Evolutionary conservation across 2,329 filamentous ascomycete genomes (phyloP), one percentile per base, ranked within the genome.

Genomic region (Nectriaceae sp.): DNA sequence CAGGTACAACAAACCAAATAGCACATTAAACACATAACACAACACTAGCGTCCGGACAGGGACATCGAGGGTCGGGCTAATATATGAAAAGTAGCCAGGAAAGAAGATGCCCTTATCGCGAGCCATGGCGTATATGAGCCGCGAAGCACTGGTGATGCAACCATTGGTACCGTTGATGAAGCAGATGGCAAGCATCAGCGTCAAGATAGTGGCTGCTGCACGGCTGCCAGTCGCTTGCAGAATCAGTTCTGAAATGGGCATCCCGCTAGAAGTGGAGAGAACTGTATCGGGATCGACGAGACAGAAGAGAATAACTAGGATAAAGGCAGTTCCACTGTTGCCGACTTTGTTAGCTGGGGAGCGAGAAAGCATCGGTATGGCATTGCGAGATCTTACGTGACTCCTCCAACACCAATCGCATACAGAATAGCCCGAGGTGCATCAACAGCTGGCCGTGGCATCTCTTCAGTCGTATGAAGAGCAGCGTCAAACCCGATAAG

Each of bases 221-320:
- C 69, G 66, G 21, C 61, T 74, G 1, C 65, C 61, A 0, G 73
- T 76, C 0, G 67, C 69, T 47, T 75, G 73, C 5, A 71, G 62
- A 45, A 76, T 70, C 4, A 78, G 61, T 37, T 77, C 73, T 31
- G 73, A 62, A 42, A 77, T 74, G 4, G 75, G 74, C 64, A 77
- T 71, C 2, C 71, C 70, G 0, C 74, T 76, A 3, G 63, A 52
- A 2, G 72, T 67, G 0, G 50, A 51, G 2, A 74, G 50, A 8
- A 75, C 62, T 0, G 64, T 64, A 2, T 63, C 58, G 5, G 66
- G 65, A 47, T 75, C 71, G 5, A 61, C 65, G 4, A 75, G 60
- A 44, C 66, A 72, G 59, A 74, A 75, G 0, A 75, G 61, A 35
- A 75, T 71, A 0, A 73, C 71, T 0, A 75, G 57, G 11, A 74